A percentile compares a stretch with the other conserved stretches of the same genome.
Conservation (phyloP, 306 rosid species). For the Quercus variabilis region DNA sequence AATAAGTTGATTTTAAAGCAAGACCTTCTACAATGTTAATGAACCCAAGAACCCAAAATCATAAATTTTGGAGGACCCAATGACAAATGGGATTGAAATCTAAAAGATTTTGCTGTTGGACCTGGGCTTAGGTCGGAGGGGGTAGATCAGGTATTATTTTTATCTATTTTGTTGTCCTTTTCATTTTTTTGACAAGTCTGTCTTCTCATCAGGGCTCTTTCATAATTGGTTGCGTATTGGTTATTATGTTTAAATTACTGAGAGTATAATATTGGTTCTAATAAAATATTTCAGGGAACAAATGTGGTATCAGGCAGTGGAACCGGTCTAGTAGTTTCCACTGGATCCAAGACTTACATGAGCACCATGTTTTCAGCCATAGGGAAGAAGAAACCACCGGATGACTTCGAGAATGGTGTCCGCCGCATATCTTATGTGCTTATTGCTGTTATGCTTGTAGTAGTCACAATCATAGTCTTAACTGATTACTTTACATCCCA, state of each 20-base stretch:
- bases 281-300: constrained; percentile 60
- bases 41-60: not conserved
- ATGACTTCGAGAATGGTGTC: constrained; percentile 72
- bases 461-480: constrained; percentile 51
- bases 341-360: constrained; percentile 81
- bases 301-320: constrained; percentile 80
- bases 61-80: not conserved
- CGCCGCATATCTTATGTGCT: constrained; percentile 61
- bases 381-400: constrained; percentile 67
- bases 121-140: not conserved
- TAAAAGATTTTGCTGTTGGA: not conserved
- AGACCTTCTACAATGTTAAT: not conserved
- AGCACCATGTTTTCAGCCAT: constrained; percentile 77
- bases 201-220: not conserved
- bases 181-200: not conserved
- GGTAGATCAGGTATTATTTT: not conserved
- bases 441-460: constrained; percentile 59
- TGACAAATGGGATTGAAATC: not conserved
- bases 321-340: constrained; percentile 69
- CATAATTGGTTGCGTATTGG: not conserved
- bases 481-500: constrained; percentile 46
- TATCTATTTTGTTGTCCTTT: not conserved
- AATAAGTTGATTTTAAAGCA: not conserved
- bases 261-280: not conserved
- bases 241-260: not conserved